phyloP scores from a whole-genome alignment of 2,329 filamentous ascomycete species.

The Colletotrichum noveboracense region DNA sequence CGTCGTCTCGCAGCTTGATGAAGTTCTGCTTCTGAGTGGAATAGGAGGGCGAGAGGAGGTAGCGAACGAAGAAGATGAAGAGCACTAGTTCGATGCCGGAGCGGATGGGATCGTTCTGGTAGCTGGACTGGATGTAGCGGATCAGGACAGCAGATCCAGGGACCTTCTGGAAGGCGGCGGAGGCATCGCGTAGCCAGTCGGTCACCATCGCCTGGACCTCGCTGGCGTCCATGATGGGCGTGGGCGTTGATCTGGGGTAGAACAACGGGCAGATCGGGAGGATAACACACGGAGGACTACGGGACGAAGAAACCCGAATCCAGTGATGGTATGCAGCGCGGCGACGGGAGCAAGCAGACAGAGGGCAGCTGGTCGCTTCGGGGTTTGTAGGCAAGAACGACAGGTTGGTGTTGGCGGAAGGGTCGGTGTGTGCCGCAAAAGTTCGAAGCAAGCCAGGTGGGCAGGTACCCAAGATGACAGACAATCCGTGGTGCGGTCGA shows the following conservation, averaged over 20 bases:
- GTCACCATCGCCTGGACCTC: slow-evolving; percentile 61
- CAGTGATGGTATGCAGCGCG: neutral
- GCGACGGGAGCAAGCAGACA: neutral
- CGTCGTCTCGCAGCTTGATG: slow-evolving; percentile 85
- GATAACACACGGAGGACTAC: neutral
- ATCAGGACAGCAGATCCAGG: slow-evolving; percentile 94
- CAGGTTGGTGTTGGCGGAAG: neutral
- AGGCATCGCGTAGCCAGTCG: slow-evolving; percentile 56
- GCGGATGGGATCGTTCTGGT: slow-evolving; percentile 95
- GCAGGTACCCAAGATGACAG: neutral
- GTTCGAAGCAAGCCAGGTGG: neutral
- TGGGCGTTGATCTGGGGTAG: neutral
- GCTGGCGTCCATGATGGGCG: slow-evolving; percentile 64
- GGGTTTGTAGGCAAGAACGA: neutral
- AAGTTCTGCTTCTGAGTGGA: slow-evolving; percentile 89
- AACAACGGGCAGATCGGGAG: neutral
- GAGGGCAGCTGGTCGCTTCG: neutral
- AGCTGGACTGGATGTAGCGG: slow-evolving; percentile 95
- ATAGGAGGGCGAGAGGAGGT: slow-evolving; percentile 90
- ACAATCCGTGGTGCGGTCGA: neutral
- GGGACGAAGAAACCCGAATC: neutral
- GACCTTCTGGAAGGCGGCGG: slow-evolving; percentile 81
- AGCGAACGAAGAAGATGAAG: slow-evolving; percentile 94
- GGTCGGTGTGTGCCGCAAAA: neutral
- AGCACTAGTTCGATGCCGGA: slow-evolving; percentile 93